Evolutionary conservation across 495 filamentous ascomycete species (phyloP).

Genomic region (Podospora appendiculata): DNA sequence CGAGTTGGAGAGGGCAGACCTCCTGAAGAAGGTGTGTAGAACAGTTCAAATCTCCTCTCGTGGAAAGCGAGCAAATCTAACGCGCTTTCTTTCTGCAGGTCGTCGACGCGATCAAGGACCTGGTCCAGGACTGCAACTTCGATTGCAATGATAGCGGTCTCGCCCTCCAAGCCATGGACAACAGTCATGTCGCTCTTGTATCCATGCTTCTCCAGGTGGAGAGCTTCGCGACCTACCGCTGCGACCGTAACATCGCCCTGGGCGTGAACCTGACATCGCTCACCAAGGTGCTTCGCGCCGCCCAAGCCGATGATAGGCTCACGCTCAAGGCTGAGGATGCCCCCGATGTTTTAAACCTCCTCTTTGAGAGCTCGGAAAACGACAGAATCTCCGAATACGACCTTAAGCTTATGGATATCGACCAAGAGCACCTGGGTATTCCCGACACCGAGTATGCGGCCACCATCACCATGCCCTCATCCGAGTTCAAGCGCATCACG

Average conservation of each 20-base stretch:
- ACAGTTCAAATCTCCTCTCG: neutral
- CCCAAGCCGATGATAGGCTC: conserved; percentile 90
- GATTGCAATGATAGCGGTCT: conserved; percentile 99
- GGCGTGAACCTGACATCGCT: conserved; percentile 94
- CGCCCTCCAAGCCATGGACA: conserved; percentile 99
- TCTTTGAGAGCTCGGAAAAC: conserved; percentile 83
- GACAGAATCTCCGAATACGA: conserved; percentile 97
- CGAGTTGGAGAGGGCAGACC: conserved; percentile 84
- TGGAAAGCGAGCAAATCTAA: neutral
- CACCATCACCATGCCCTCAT: conserved; percentile 77
- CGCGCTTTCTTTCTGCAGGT: conserved; percentile 46
- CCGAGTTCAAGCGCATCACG: conserved; percentile 93
- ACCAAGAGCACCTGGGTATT: conserved; percentile 98
- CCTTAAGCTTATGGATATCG: conserved; percentile 99
- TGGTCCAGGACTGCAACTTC: conserved; percentile 99
- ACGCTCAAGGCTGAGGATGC: conserved; percentile 97
- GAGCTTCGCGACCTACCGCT: conserved; percentile 92
- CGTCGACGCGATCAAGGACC: conserved; percentile 97
- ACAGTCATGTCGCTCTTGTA: conserved; percentile 97
- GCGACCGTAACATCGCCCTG: conserved; percentile 97
- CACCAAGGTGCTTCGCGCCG: conserved; percentile 92
- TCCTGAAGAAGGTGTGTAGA: conserved; percentile 84
- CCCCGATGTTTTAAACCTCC: conserved; percentile 88
- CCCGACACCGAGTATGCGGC: conserved; percentile 97
- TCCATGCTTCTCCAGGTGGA: conserved; percentile 98